phyloP scores from a whole-genome alignment of 139 green algal species.

The Chlorella sp. region DNA sequence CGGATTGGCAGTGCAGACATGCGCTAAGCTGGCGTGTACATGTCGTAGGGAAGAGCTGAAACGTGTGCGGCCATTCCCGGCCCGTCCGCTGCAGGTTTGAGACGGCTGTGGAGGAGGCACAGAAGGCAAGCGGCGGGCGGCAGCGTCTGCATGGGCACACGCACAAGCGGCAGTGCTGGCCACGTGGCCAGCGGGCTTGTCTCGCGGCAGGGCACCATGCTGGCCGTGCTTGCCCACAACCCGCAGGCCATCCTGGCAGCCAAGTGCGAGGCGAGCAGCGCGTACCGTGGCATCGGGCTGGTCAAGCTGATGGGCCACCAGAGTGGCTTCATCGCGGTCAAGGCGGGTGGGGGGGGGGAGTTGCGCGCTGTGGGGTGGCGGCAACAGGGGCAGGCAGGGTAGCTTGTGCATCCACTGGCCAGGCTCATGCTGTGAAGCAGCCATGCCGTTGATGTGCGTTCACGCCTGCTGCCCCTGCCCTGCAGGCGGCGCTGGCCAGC shows the following conservation, averaged over 20 bases:
- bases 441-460: not conserved
- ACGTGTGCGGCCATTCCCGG: too few relatives aligned
- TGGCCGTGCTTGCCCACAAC: too few relatives aligned
- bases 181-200: too few relatives aligned
- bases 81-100: slow-evolving; percentile 33
- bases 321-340: slow-evolving; percentile 82
- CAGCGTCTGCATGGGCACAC: too few relatives aligned
- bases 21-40: too few relatives aligned
- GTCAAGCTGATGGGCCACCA: slow-evolving; percentile 90
- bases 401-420: not conserved
- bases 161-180: too few relatives aligned
- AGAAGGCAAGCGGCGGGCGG: slow-evolving; percentile 36
- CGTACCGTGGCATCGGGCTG: slow-evolving; percentile 71
- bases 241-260: too few relatives aligned
- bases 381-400: not conserved
- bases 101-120: slow-evolving; percentile 85
- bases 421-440: not conserved
- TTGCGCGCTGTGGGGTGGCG: not conserved
- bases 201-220: too few relatives aligned
- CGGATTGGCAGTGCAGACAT: too few relatives aligned
- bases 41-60: too few relatives aligned
- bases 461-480: slow-evolving; percentile 30
- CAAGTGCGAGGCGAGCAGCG: slow-evolving; percentile 63
- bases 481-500: slow-evolving; percentile 78
- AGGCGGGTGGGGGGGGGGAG: slow-evolving; percentile 25